Percentiles rank a stretch among this genome's conserved stretches.
phyloP scores from a whole-genome alignment of 176 grass and related monocot species.

The Ananas comosus region DNA sequence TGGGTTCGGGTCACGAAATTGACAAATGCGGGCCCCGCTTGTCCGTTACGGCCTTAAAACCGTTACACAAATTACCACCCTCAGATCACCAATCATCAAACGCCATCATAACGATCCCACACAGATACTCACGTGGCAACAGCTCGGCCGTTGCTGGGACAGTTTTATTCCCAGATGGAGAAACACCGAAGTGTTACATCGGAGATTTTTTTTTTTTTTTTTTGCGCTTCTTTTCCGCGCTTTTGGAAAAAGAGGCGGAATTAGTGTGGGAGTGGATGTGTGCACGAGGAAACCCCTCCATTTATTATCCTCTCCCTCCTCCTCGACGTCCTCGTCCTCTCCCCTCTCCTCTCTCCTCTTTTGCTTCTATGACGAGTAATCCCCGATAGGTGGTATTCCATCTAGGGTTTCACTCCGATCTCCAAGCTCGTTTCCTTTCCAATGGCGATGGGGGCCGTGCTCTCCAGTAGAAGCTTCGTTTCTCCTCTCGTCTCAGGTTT shows the following conservation, averaged over 20 bases:
- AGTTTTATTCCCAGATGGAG: neutral
- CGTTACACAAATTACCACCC: neutral
- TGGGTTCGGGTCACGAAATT: neutral
- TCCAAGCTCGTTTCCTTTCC: neutral
- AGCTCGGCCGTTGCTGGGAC: neutral
- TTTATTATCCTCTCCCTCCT: neutral
- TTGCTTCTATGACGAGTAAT: neutral
- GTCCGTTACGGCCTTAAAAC: no score
- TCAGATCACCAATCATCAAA: neutral
- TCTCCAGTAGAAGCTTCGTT: slow-evolving; percentile 40
- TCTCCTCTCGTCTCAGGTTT: slow-evolving; percentile 39
- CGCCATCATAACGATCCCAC: neutral
- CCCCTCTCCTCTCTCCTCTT: neutral
- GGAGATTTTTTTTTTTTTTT: neutral
- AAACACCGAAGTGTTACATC: slow-evolving; percentile 1
- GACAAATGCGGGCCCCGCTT: neutral
- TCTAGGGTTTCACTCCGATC: neutral
- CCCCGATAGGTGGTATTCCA: neutral
- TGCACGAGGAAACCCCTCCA: neutral
- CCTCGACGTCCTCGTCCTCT: no score
- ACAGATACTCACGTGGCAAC: neutral
- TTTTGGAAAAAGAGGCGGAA: neutral
- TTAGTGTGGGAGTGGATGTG: neutral
- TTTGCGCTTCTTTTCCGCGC: neutral
- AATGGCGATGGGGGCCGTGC: slow-evolving; percentile 57